Evolutionary conservation across 768 basidiomycete species (phyloP).

Genomic region (Tricholoma bakamatsutake): DNA sequence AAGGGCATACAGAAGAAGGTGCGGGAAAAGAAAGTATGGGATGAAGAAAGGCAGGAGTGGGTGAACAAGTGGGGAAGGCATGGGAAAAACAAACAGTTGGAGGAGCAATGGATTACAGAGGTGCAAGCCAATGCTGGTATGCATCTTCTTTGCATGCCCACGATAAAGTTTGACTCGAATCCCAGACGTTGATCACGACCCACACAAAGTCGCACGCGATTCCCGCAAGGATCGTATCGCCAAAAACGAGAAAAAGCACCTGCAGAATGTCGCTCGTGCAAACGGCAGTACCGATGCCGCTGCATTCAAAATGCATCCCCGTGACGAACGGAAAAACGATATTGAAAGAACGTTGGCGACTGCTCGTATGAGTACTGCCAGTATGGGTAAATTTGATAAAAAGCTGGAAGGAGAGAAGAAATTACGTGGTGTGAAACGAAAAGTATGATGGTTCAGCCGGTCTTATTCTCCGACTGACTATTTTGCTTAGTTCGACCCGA

Average conservation of each 20-base stretch:
- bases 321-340: slow-evolving; percentile 56
- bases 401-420: slow-evolving; percentile 90
- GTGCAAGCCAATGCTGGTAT: slow-evolving; percentile 82
- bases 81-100: slow-evolving; percentile 83
- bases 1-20: slow-evolving; percentile 87
- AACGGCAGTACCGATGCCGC: neutral
- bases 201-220: slow-evolving; percentile 66
- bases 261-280: slow-evolving; percentile 66
- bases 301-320: slow-evolving; percentile 22
- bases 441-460: slow-evolving; percentile 45
- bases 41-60: slow-evolving; percentile 93
- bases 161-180: neutral
- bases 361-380: slow-evolving; percentile 82
- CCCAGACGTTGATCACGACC: slow-evolving; percentile 75
- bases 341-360: slow-evolving; percentile 74
- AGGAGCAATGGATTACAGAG: slow-evolving; percentile 89
- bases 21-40: slow-evolving; percentile 82
- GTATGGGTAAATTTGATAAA: slow-evolving; percentile 92
- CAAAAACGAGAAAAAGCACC: slow-evolving; percentile 78
- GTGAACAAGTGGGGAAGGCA: slow-evolving; percentile 85
- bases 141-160: slow-evolving; percentile 14
- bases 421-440: slow-evolving; percentile 82
- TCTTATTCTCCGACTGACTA: neutral
- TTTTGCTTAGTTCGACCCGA: slow-evolving; percentile 71
- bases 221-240: slow-evolving; percentile 75